A percentile compares a stretch with the other conserved stretches of the same genome.
Evolutionary conservation across 208 protist genomes (phyloP).

Genomic region (Trypanosoma boissoni): DNA sequence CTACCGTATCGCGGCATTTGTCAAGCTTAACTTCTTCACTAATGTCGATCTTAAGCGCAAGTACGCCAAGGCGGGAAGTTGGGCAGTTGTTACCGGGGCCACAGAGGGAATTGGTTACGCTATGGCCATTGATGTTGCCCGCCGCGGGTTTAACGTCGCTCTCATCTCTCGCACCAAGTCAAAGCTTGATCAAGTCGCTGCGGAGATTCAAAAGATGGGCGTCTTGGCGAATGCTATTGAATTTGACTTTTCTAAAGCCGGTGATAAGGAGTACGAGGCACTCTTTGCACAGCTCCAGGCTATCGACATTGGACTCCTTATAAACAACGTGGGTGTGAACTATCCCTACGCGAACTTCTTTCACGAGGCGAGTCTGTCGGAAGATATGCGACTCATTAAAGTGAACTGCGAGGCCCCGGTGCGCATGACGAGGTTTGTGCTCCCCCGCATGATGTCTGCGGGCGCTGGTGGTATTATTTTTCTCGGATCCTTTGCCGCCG

Average conservation of each 20-base stretch:
- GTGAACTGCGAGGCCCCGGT: conserved; percentile 87
- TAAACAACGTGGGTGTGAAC: conserved; percentile 94
- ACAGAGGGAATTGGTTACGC: conserved; percentile 94
- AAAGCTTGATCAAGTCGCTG: conserved; percentile 79
- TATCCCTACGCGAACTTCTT: conserved; percentile 92
- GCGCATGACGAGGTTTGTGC: conserved; percentile 81
- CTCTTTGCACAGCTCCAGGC: conserved; percentile 55
- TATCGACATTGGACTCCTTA: conserved; percentile 60
- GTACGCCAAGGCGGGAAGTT: conserved; percentile 73
- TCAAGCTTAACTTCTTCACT: conserved; percentile 47
- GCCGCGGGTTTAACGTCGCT: conserved; percentile 90
- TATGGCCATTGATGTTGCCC: conserved; percentile 87
- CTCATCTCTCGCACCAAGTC: conserved; percentile 85
- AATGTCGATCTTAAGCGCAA: conserved; percentile 61
- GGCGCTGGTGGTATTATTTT: conserved; percentile 74
- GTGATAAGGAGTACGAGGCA: conserved; percentile 44
- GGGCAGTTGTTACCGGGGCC: conserved; percentile 93
- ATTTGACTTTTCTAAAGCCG: conserved; percentile 81
- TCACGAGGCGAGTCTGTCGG: conserved; percentile 62
- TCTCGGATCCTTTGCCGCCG: conserved; percentile 69
- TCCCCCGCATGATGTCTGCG: conserved; percentile 69
- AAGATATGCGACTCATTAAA: conserved; percentile 74
- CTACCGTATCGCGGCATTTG: conserved; percentile 46
- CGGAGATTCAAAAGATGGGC: conserved; percentile 56
- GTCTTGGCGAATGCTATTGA: conserved; percentile 77